A percentile compares a stretch with the other conserved stretches of the same genome.
Conservation (phyloP, 176 grass and related monocot genomes). For the Zoysia japonica region DNA sequence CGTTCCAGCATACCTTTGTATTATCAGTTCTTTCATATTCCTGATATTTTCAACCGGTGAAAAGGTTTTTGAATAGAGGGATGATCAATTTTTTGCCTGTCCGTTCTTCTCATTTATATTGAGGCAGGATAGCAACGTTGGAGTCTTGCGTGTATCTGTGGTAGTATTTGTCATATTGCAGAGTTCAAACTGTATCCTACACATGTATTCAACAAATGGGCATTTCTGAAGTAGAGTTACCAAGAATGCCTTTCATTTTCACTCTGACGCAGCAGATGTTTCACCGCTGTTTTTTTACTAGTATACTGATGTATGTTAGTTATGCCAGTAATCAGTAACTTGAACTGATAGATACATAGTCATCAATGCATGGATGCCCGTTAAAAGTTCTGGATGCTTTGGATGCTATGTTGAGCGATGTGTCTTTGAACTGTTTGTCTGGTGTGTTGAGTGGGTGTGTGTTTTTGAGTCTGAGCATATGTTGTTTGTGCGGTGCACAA, state of each 20-base stretch:
- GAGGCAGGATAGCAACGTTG: slow-evolving; percentile 29
- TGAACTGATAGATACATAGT: no score
- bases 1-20: slow-evolving; percentile 77
- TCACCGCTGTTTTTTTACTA: not conserved
- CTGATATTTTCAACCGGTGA: slow-evolving; percentile 75
- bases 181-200: slow-evolving; percentile 34
- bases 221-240: slow-evolving; percentile 4
- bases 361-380: no score
- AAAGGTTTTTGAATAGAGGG: slow-evolving; percentile 76
- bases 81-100: slow-evolving; percentile 9
- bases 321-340: no score
- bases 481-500: no score
- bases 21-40: slow-evolving; percentile 79
- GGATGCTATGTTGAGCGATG: no score
- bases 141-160: slow-evolving; percentile 34
- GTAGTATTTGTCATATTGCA: slow-evolving; percentile 26
- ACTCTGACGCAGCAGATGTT: not conserved
- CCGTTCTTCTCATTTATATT: not conserved
- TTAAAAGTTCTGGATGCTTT: no score
- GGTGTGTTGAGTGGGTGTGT: no score
- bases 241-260: not conserved
- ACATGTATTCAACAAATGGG: not conserved
- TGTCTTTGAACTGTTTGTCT: no score
- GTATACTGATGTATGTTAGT: not conserved
- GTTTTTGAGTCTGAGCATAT: no score